Base-by-base conservation (phyloP, 1,284 basidiomycete species). In the Apiotrichum veenhuisii region DNA sequence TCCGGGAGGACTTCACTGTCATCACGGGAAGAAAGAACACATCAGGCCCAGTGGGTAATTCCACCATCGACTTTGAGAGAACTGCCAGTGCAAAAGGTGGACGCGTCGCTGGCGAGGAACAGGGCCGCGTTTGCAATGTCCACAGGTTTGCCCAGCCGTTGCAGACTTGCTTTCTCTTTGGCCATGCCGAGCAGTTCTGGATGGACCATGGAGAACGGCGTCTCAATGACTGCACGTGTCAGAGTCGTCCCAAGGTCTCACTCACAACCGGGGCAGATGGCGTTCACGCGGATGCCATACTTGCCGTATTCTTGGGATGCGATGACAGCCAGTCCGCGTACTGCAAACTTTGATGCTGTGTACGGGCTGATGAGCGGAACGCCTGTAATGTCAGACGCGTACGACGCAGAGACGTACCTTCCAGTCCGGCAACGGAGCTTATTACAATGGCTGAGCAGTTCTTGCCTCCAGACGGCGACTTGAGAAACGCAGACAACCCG, bases 351-450 rank as follows among this genome's bases (percentile, higher is more conserved):
- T 26, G 69, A 68, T 0, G 66, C 59, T 0, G 57, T 46, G 54
- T 71, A 69, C 14, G 70, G 57, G 7, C 56, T 52, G 60, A 72
- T 72, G 23, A 65, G 55, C 2, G 69, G 61, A 27, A 72, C 12
- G 30, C 30, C 30, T 30, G 12, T 30, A 30, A 5, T 30, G 7
- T 30, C 30, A n/a, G n/a, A n/a, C n/a, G n/a, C n/a, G n/a, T n/a
- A n/a, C n/a, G n/a, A n/a, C n/a, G n/a, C n/a, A n/a, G n/a, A n/a
- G n/a, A 7, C 30, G 5, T 61, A 60, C 68, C 68, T 26, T 61
- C 54, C 0, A 71, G 58, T 1, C 66, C 69, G 17, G 67, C 57
- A 27, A 68, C 64, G 1, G 66, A 68, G 37, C 50, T 45, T 37
- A 63, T 61, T 9, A 70, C 44, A n/a, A 68, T 57, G n/a, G 66